Percentiles rank a stretch among this genome's conserved stretches.
Evolutionary conservation across 257 asterid genomes (phyloP).

Genomic region (Primulina eburnea): DNA sequence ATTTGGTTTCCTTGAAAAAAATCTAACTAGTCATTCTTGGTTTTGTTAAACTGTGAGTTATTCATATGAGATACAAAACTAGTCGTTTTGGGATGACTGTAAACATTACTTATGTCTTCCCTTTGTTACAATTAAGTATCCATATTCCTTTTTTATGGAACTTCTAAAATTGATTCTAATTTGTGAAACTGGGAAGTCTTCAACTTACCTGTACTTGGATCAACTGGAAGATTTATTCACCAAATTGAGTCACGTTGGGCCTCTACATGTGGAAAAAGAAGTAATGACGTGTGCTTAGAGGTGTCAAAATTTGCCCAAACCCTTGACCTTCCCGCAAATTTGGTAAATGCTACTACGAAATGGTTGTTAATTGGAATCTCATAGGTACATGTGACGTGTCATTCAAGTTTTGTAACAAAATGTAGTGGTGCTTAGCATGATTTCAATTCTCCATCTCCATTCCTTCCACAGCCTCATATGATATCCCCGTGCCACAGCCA

Average conservation of each 20-base stretch:
- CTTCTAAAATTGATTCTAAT: background rate
- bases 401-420: background rate
- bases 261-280: background rate
- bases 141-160: background rate
- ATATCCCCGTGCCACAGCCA: too few relatives aligned
- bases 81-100: too few relatives aligned
- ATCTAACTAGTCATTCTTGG: background rate
- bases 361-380: background rate
- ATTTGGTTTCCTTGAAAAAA: background rate
- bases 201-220: background rate
- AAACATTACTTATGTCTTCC: background rate
- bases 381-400: background rate
- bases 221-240: background rate
- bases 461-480: background rate
- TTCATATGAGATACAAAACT: background rate
- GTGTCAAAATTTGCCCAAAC: background rate
- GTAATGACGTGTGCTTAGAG: background rate
- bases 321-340: background rate
- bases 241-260: background rate
- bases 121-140: background rate
- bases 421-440: too few relatives aligned
- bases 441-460: background rate
- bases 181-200: background rate
- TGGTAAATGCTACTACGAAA: background rate
- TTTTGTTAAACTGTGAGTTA: background rate